phyloP scores from a whole-genome alignment of 495 filamentous ascomycete genomes.

The Xylaria longipes region DNA sequence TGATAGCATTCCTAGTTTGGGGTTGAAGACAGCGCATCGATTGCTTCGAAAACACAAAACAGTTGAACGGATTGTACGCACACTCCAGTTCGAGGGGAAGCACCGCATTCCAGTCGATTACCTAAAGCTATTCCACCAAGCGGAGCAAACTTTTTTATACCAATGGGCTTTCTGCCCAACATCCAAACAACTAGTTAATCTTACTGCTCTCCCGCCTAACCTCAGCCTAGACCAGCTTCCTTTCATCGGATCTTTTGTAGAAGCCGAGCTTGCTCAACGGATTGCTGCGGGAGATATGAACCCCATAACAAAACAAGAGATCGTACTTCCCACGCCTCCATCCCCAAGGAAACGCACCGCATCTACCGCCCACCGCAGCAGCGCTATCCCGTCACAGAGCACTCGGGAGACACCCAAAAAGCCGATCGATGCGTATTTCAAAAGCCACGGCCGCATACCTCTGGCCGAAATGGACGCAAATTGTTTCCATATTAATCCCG shows the following conservation, averaged over 20 bases:
- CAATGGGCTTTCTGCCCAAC: slow-evolving; percentile 92
- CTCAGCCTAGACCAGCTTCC: slow-evolving; percentile 69
- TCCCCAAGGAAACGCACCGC: slow-evolving; percentile 50
- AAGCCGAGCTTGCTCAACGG: slow-evolving; percentile 69
- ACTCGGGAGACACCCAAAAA: slow-evolving; percentile 60
- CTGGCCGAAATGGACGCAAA: slow-evolving; percentile 89
- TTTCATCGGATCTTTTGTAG: slow-evolving; percentile 78
- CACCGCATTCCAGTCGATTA: slow-evolving; percentile 80
- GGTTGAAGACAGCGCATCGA: slow-evolving; percentile 90
- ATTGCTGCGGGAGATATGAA: slow-evolving; percentile 87
- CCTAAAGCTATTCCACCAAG: slow-evolving; percentile 75
- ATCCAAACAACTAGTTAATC: slow-evolving; percentile 70
- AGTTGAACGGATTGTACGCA: slow-evolving; percentile 79
- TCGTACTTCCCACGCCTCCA: slow-evolving; percentile 51
- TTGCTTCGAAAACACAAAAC: slow-evolving; percentile 88
- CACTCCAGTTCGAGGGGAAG: slow-evolving; percentile 86
- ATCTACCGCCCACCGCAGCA: slow-evolving; percentile 29
- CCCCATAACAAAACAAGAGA: slow-evolving; percentile 82
- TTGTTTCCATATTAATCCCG: slow-evolving; percentile 61
- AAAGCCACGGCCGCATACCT: slow-evolving; percentile 69
- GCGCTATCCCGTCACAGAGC: slow-evolving; percentile 38
- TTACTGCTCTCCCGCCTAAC: slow-evolving; percentile 66
- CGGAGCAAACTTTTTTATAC: slow-evolving; percentile 90
- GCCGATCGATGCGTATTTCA: slow-evolving; percentile 81
- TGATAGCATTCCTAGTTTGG: slow-evolving; percentile 79